Conservation (phyloP, 164 flowering plant genomes). For the Stephania yunnanensis region DNA sequence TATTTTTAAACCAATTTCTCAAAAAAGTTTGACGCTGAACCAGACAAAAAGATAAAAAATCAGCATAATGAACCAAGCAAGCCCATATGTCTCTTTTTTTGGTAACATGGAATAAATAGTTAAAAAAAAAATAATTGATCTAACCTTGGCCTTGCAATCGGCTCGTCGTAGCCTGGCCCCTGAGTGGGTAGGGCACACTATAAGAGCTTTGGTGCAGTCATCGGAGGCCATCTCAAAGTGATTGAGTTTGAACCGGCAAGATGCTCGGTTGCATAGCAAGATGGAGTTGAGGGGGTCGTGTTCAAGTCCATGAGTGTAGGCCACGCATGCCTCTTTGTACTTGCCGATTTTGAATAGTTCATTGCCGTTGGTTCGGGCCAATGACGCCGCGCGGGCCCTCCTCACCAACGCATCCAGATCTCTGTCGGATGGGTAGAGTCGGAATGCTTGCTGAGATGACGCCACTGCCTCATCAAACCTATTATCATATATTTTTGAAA, state of each 20-base stretch:
- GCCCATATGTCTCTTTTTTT: too few relatives aligned
- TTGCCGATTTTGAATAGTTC: conserved; percentile 55
- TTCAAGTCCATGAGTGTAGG: conserved; percentile 64
- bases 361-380: conserved; percentile 65
- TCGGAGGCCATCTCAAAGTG: conserved; percentile 77
- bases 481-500: neutral
- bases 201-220: conserved; percentile 65
- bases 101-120: too few relatives aligned
- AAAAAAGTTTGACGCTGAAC: too few relatives aligned
- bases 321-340: conserved; percentile 52
- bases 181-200: conserved; percentile 50
- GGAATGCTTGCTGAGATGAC: conserved; percentile 45
- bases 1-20: too few relatives aligned
- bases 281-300: conserved; percentile 65
- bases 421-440: conserved; percentile 46
- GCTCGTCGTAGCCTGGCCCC: conserved; percentile 81
- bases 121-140: neutral
- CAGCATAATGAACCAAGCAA: too few relatives aligned
- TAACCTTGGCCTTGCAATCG: conserved; percentile 68
- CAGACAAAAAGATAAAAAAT: too few relatives aligned
- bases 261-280: conserved; percentile 75
- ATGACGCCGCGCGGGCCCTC: conserved; percentile 40
- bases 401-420: conserved; percentile 30
- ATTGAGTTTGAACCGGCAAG: conserved; percentile 62
- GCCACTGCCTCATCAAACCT: conserved; percentile 74